These are phyloP conservation scores for Aspergillus sp. DNA, from an alignment of 2,329 filamentous ascomycete genomes.

Conservation along the genomic window DNA sequence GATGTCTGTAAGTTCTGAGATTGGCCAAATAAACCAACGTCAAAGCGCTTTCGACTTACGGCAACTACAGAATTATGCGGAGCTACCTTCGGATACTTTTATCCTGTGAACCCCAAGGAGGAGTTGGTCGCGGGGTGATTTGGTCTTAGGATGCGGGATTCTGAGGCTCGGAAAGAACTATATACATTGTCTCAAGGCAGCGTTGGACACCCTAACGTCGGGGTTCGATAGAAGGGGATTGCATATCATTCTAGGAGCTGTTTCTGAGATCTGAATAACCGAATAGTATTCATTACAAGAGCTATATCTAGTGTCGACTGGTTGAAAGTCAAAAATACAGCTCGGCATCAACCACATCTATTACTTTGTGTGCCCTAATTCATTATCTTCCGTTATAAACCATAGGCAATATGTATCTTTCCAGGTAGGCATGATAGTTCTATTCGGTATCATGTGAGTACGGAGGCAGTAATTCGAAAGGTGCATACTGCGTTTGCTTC, in stretches of 20 bases:
- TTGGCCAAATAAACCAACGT: too few species aligned
- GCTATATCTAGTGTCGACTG: not conserved
- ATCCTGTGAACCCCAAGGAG: not conserved
- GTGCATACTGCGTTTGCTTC: not conserved
- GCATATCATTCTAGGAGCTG: not conserved
- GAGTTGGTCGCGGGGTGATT: not conserved
- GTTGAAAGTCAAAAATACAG: too few species aligned
- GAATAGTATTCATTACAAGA: not conserved
- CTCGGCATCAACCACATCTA: too few species aligned
- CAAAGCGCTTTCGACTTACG: too few species aligned
- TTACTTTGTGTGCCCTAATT: not conserved
- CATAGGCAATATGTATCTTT: too few species aligned
- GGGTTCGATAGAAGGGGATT: not conserved
- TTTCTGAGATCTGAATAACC: not conserved
- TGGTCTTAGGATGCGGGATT: slow-evolving; percentile 16
- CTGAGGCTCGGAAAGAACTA: slow-evolving; percentile 20
- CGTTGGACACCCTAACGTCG: too few species aligned
- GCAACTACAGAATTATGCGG: too few species aligned
- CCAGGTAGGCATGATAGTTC: too few species aligned
- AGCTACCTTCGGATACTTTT: too few species aligned
- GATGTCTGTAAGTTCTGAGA: too few species aligned
- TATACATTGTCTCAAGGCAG: not conserved
- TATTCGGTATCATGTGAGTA: too few species aligned
- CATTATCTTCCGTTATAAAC: too few species aligned
- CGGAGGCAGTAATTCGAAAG: not conserved